Percentiles rank a stretch among this genome's conserved stretches.
These are phyloP conservation scores for Azolla pinnata DNA, from an alignment of 75 land plant species.

Conservation along the genomic window DNA sequence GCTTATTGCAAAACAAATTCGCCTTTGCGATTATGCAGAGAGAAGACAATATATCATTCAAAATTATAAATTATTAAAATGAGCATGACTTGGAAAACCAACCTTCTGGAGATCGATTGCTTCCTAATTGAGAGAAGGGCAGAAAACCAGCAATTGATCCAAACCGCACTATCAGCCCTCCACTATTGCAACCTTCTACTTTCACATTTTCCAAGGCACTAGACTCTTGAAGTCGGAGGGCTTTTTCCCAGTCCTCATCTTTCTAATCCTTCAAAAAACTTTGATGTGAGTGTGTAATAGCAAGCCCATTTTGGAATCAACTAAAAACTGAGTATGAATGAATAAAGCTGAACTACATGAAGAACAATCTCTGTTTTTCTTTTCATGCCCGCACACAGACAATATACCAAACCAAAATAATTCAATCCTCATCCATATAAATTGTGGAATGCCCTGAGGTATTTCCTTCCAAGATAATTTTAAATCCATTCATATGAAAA, in stretches of 20 bases:
- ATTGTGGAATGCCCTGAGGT: too few species aligned
- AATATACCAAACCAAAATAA: not conserved
- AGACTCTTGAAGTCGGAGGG: slow-evolving; percentile 43
- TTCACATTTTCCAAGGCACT: slow-evolving; percentile 63
- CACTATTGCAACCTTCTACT: slow-evolving; percentile 69
- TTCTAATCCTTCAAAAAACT: slow-evolving; percentile 53
- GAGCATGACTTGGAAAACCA: too few species aligned
- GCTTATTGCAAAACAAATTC: too few species aligned
- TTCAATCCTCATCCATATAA: not conserved
- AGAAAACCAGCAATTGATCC: slow-evolving; percentile 67
- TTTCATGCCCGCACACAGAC: not conserved
- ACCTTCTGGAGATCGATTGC: slow-evolving; percentile 58
- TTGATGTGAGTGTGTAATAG: slow-evolving; percentile 10
- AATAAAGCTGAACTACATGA: not conserved
- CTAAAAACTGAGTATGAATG: not conserved
- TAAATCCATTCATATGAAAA: not conserved
- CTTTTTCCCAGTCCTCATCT: slow-evolving; percentile 86
- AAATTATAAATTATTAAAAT: too few species aligned
- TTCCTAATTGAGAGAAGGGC: slow-evolving; percentile 64
- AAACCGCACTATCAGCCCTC: slow-evolving; percentile 77
- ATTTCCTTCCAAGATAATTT: too few species aligned
- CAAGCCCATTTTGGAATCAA: not conserved
- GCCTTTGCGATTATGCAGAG: too few species aligned
- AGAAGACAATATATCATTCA: too few species aligned
- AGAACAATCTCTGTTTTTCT: not conserved